These are phyloP conservation scores for Boletus eberwhitei DNA, from an alignment of 768 basidiomycete genomes.

Conservation along the genomic window DNA sequence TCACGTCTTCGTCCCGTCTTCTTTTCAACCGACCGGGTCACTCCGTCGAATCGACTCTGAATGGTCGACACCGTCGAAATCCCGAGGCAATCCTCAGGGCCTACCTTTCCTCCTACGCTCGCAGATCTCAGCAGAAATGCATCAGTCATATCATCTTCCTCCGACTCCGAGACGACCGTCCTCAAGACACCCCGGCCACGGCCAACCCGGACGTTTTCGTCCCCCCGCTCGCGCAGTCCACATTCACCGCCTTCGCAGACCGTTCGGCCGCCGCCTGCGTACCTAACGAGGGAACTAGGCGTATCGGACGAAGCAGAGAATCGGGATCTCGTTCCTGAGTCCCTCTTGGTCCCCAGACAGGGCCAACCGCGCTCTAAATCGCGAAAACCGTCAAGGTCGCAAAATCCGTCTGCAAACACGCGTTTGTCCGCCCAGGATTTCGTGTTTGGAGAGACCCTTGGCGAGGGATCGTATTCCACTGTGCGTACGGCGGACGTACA, in stretches of 20 bases:
- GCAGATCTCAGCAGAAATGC: constrained; percentile 73
- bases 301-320: constrained; percentile 29
- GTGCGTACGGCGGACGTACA: constrained; percentile 40
- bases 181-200: constrained; percentile 47
- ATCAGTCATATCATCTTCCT: constrained; percentile 69
- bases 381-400: constrained; percentile 37
- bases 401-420: constrained; percentile 45
- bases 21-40: neutral
- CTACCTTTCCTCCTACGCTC: constrained; percentile 38
- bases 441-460: constrained; percentile 67
- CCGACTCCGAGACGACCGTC: constrained; percentile 49
- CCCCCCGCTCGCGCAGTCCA: constrained; percentile 57
- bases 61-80: constrained; percentile 6
- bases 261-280: constrained; percentile 46
- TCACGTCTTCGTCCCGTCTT: neutral
- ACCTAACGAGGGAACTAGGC: constrained; percentile 58
- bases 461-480: constrained; percentile 81
- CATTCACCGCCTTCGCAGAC: constrained; percentile 37
- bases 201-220: constrained; percentile 60
- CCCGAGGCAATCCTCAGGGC: neutral
- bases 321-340: constrained; percentile 13
- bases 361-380: constrained; percentile 39
- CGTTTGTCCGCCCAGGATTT: constrained; percentile 59
- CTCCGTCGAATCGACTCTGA: neutral
- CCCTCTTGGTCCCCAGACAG: neutral